Base-by-base conservation (phyloP, 1,139 yeast genomes). In the Zygosaccharomyces pseudobailii region DNA sequence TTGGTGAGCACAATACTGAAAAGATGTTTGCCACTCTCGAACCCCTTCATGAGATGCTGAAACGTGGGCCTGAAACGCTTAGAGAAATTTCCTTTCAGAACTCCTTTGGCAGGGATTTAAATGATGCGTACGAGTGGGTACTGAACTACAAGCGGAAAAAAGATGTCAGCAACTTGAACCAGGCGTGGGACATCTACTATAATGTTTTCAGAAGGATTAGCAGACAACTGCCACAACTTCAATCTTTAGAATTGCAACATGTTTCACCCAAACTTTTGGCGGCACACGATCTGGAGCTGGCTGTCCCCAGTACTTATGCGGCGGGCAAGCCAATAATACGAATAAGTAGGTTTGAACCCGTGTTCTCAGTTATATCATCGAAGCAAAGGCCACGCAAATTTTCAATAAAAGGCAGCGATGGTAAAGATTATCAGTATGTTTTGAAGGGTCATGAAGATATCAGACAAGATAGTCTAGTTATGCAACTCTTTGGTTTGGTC, bases 381-480 rank as follows among this genome's bases (percentile, higher is more conserved):
- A 94, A 94, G 62, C 99, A 94, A 67, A 78, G 98, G 59, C 99
- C 99, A 3, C 79, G 99, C 62, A 82, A 87, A 57, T 66, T 88
- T 49, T 76, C 82, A 9, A 79, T 89, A 46, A 75, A 76, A 54
- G 98, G 97, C 17, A 85, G 87, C 60, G 97, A 94, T 65, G 98
- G 98, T 52, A 87, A 86, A 59, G 88, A 84, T 34, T 88, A 94
- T 62, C 84, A 78, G 56, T 94, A 82, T 67, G 70, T 74, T 1
- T 73, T 94, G 61, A 94, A 94, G 70, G 98, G 97, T 1, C 98
- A 94, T 63, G 99, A 94, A 69, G 99, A 94, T 74, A 88, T 92
- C 50, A 80, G 99, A 61, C 99, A 94, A 66, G 99, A 94, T 71
- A 88, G 89, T 62, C 75, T 94, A 65, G 99, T 92, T 27, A 94